A percentile compares a stretch with the other conserved stretches of the same genome.
Evolutionary conservation across 805 yeast genomes (phyloP).

Genomic region (Metschnikowia continentalis): DNA sequence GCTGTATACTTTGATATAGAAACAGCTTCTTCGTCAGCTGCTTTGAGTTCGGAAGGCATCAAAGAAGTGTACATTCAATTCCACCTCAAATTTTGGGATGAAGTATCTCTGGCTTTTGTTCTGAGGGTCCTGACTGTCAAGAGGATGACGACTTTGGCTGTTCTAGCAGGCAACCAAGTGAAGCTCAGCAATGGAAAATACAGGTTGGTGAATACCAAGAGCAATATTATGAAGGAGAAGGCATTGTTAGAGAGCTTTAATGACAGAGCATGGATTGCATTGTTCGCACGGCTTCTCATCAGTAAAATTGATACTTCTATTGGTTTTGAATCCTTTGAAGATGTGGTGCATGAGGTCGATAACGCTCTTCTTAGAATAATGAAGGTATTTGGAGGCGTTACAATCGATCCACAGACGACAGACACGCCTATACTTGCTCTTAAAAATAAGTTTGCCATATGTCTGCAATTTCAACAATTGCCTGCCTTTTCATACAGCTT

Average conservation of each 20-base stretch:
- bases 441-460: constrained; percentile 19
- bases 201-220: constrained; percentile 17
- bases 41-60: constrained; percentile 14
- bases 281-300: constrained; percentile 31
- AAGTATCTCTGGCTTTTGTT: constrained; percentile 17
- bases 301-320: constrained; percentile 31
- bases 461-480: constrained; percentile 24
- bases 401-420: constrained; percentile 1
- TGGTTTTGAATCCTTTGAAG: constrained; percentile 32
- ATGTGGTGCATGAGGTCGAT: constrained; percentile 25
- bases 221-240: constrained; percentile 24
- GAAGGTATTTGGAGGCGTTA: constrained; percentile 26
- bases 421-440: constrained; percentile 22
- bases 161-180: constrained; percentile 15
- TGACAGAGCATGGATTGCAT: constrained; percentile 26
- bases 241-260: constrained; percentile 30
- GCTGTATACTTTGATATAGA: constrained; percentile 34
- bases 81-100: constrained; percentile 28
- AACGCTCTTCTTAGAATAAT: constrained; percentile 23
- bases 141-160: constrained; percentile 26
- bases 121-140: constrained; percentile 29
- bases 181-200: constrained; percentile 14
- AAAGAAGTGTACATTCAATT: constrained; percentile 32
- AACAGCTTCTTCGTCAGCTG: constrained; percentile 21
- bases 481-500: constrained; percentile 33